A percentile compares a stretch with the other conserved stretches of the same genome.
These are phyloP conservation scores for Fusarium secorum DNA, from an alignment of 2,329 filamentous ascomycete species.

Conservation along the genomic window DNA sequence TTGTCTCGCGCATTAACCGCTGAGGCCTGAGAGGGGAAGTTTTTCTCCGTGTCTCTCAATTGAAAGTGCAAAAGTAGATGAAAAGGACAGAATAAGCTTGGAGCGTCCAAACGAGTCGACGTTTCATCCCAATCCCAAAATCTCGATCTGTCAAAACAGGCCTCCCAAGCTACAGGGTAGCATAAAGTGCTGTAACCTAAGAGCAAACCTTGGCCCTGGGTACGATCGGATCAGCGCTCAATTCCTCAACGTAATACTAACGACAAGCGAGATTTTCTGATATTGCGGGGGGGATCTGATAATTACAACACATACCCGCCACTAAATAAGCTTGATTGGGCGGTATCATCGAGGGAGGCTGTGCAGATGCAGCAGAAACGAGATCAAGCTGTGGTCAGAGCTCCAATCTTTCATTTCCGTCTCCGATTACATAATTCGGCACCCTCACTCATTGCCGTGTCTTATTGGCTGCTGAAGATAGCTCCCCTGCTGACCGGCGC, in stretches of 20 bases:
- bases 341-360: not conserved
- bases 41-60: not conserved
- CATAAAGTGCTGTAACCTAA: not conserved
- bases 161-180: not conserved
- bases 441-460: rapidly evolving
- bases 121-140: not conserved
- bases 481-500: not conserved
- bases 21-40: not conserved
- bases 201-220: not conserved
- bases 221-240: not conserved
- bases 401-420: not conserved
- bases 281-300: not conserved
- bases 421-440: not conserved
- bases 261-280: not conserved
- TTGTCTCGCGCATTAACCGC: not conserved
- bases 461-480: rapidly evolving
- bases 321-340: not conserved
- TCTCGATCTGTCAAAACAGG: not conserved
- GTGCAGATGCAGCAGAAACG: not conserved
- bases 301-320: not conserved
- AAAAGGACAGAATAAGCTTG: not conserved
- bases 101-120: not conserved
- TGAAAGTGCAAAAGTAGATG: not conserved
- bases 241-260: not conserved
- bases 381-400: not conserved